Base-by-base conservation (phyloP, 768 basidiomycete genomes). In the Mycena capillaripes region DNA sequence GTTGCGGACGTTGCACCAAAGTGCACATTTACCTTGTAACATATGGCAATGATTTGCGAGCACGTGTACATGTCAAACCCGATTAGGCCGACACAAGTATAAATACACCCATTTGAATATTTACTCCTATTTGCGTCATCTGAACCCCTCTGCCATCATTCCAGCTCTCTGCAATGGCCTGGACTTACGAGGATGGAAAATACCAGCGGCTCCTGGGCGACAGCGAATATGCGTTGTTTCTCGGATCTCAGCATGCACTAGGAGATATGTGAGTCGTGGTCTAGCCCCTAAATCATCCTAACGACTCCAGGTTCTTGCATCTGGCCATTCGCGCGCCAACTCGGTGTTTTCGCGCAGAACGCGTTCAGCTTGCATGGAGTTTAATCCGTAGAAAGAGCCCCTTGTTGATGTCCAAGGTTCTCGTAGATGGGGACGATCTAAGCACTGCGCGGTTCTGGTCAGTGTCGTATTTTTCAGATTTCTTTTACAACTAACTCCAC, bases 311-410 rank as follows among this genome's bases (percentile, higher is more conserved):
- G 71, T 67, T 72, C 42, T 59, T 61, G 44, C 48, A 69, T 44
- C 48, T 40, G 44, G 38, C 52, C 23, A 79, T 84, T 29, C 72
- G 75, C 17, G 79, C 79, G 1, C 78, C 79, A 25, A 64, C 12
- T n/a, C 42, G 23, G 16, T 71, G 62, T 9, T 72, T 84, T 69
- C 59, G 69, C 11, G 36, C 32, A 14, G 62, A 78, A 2, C 85
- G 92, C 25, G 82, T 92, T 14, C 76, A 75, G 5, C 75, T 83
- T 29, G 87, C 86, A 6, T 93, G 92, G 92, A 88, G 90, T 14
- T 83, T 90, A 40, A 80, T 92, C 32, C 85, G 91, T 16, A 77
- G 83, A 40, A 83, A 87, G 1, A 91, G 93, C 75, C 89, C 91
- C 0, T 79, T 93, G 25, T 85, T 94, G 29, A 85, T 85, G 27